Evolutionary conservation across 2,329 filamentous ascomycete genomes (phyloP), one percentile per base, ranked within the genome.

Genomic region (Alternaria gansuensis): DNA sequence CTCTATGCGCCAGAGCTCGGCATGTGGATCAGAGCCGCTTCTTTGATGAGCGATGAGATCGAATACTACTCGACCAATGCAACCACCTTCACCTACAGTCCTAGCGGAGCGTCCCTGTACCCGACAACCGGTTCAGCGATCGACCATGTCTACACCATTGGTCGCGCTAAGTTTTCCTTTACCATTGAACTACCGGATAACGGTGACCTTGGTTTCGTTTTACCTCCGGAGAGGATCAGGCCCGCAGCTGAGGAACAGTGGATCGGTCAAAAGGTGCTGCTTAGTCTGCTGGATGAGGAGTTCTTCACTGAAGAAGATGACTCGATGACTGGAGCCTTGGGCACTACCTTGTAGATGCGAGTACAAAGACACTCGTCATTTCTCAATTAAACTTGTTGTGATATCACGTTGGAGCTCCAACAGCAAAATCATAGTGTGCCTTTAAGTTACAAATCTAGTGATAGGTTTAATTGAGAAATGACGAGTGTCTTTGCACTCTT

Each of bases 61-160:
- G 72, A 81, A 37, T 82, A 83, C 0, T 81, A 60, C 7, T 71
- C 68, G 0, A 43, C 54, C 8, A 68, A 66, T 29, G 66, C 61
- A 5, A 72, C 84, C 1, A 70, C 66, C 1, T 75, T 41, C 79
- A 78, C 72, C 59, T 72, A 45, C 73, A 82, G 82, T 1, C 80
- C 81, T 0, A 82, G 84, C 58, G 88, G 87, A 68, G 76, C 77
- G n/a, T 87, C 85, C 21, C 82, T 89, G 60, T 89, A 89, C 70
- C 79, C 82, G 48, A 83, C 84, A 1, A 79, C 78, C 4, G 81
- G 81, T 6, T 69, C 70, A 39, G 76, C 76, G 26, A 70, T 77
- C 4, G 81, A 83, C 64, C 81, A 81, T 48, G 70, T 78, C 1
- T 76, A 79, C 54, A 77, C 75, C 36, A 69, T 78, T 11, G 75